Base-by-base conservation (phyloP, 2,329 filamentous ascomycete species). In the Trematosphaeria pertusa region DNA sequence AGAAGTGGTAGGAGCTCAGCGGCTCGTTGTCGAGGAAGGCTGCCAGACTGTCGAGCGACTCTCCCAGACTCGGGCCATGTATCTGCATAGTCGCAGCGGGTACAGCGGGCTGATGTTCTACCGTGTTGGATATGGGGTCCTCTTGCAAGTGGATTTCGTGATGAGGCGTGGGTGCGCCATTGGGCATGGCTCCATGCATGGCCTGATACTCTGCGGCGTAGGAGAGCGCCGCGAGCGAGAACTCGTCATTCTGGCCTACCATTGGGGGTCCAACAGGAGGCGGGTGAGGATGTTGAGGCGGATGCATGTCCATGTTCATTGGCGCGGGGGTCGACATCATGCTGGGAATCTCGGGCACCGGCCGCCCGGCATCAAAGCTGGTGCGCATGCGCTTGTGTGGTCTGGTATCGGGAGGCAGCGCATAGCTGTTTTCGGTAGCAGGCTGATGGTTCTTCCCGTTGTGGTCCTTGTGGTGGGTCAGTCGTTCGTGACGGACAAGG, bases 191-290 rank as follows among this genome's bases (percentile, higher is more conserved):
- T 12, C 62, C 59, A n/a, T 73, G 66, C 30, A 71, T 56, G n/a
- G 69, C 62, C 37, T 70, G 70, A 50, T 73, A 72, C 45, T 75
- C 72, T 9, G 72, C 72, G 32, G 71, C 72, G 67, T 74, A 73
- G 7, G 72, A 73, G 8, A 74, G 59, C 1, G 72, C 70, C 14
- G 70, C 65, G 28, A 75, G 64, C 12, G 71, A 71, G 31, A 58
- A 67, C 15, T 64, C 62, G 21, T 70, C 64, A 22, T 64, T 59
- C 6, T 63, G 61, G 9, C 44, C 41, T 20, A 54, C 50, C 18
- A 35, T 43, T 22, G 56, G 39, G 5, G 59, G 52, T 1, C 45
- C 57, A 20, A 54, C 48, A n/a, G 58, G 43, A 14, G 46, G 49
- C 8, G 56, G 40, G 9, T 59, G 47, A 15, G 50, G 50, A 26